Base-by-base conservation (phyloP, 768 basidiomycete species). In the Russula foetens region DNA sequence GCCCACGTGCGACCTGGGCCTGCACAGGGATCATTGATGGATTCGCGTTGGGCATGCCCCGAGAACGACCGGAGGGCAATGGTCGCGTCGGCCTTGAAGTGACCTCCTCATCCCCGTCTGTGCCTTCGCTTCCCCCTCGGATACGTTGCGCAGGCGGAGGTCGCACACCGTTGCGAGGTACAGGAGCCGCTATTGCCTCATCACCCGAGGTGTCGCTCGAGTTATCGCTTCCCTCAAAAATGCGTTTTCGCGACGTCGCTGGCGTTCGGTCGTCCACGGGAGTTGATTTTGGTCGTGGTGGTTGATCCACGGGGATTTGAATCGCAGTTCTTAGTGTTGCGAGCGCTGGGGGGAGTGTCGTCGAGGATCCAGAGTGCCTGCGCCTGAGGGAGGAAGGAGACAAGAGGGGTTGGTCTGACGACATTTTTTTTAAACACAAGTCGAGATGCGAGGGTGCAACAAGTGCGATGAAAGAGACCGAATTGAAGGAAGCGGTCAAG, bases 1-100 rank as follows among this genome's bases (percentile, higher is more conserved):
- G 77, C 8, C 79, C 79, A 58, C 69, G 81, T 75, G 55, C 85
- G 76, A 92, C 88, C 46, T 85, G 84, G 2, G 90, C 90, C 67
- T 90, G 88, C 0, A 90, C 79, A 31, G 93, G 93, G 5, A 93
- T 75, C 84, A 92, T 87, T 59, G 83, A 78, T 0, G 90, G 90
- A 71, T 92, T 92, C 1, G 84, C 79, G 2, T 24, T 65, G 8
- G 64, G 64, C 39, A 65, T 9, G 49, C 76, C 72, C 12, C 74
- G 73, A 7, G 79, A 76, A 26, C 58, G 76, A 79, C 66, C 78
- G 73, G 48, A 66, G 47, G 29, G 75, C 69, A 60, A 75, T 69
- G 63, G 61, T 38, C 65, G 69, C 63, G 66, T 69, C 23, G 64
- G 64, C 15, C 64, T 58, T n/a, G 53, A 64, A 69, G 73, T 70